Conservation (phyloP, 495 filamentous ascomycete genomes). For the Lichina pygmaea region DNA sequence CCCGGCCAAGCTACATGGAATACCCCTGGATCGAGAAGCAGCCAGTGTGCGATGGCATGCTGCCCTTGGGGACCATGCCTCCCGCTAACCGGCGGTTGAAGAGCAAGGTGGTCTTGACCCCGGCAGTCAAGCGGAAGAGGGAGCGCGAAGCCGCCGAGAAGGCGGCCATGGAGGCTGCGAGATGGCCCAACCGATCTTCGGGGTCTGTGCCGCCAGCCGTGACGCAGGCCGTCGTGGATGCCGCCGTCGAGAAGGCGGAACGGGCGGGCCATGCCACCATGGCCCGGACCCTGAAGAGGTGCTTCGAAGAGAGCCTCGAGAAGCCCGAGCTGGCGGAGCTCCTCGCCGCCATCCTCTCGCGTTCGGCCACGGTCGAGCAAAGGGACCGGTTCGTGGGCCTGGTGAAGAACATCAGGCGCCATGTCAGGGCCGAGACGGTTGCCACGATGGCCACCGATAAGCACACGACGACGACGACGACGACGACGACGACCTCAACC, state of each 20-base stretch:
- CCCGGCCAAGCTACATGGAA: slow-evolving; percentile 43
- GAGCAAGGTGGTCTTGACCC: neutral
- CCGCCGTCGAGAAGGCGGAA: slow-evolving; percentile 12
- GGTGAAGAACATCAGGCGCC: slow-evolving; percentile 14
- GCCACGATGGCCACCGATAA: slow-evolving; percentile 4
- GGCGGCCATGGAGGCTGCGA: too few species aligned
- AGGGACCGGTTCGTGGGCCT: slow-evolving; percentile 14
- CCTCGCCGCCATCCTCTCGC: slow-evolving; percentile 16
- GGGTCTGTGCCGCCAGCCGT: too few species aligned
- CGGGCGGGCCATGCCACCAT: too few species aligned
- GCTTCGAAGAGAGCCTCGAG: slow-evolving; percentile 14
- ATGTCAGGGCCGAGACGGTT: neutral
- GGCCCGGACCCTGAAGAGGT: neutral
- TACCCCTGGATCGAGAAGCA: slow-evolving; percentile 26
- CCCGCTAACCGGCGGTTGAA: slow-evolving; percentile 18
- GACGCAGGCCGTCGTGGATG: slow-evolving; percentile 12
- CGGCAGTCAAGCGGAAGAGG: too few species aligned
- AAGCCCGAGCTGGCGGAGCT: slow-evolving; percentile 13
- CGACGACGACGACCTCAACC: slow-evolving; percentile 16
- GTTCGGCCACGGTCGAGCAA: slow-evolving; percentile 14
- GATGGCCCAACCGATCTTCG: too few species aligned
- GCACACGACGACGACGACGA: slow-evolving; percentile 7
- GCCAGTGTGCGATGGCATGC: slow-evolving; percentile 44
- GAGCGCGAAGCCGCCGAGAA: too few species aligned
- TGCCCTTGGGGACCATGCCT: slow-evolving; percentile 35